phyloP scores from a whole-genome alignment of 1,284 basidiomycete genomes.

The Termitomyces sp. region DNA sequence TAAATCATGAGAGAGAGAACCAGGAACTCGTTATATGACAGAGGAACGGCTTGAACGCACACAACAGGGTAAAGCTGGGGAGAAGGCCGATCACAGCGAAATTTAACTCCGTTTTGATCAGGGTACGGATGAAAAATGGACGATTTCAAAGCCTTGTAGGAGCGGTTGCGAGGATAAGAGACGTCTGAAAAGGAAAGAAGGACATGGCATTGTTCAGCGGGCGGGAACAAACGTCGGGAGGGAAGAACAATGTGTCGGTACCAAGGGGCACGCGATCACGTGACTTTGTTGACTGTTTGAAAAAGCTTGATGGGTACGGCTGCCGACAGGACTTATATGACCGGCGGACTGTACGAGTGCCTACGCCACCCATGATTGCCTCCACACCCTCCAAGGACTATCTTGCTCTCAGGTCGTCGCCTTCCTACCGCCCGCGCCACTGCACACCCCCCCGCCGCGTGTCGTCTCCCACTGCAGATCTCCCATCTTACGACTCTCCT shows the following conservation, averaged over 20 bases:
- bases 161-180: not conserved
- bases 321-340: not conserved
- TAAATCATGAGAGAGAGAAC: not conserved
- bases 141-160: not conserved
- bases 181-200: not conserved
- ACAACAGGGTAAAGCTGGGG: not conserved
- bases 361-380: conserved; percentile 29
- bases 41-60: not conserved
- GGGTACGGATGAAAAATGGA: not conserved
- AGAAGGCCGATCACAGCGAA: not conserved
- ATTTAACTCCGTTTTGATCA: not conserved
- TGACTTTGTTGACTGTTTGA: conserved; percentile 32
- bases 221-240: not conserved
- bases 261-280: conserved; percentile 26
- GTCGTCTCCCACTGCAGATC: conserved; percentile 18
- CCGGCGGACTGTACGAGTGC: not conserved
- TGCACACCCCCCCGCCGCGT: conserved; percentile 29
- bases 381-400: conserved; percentile 36
- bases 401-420: conserved; percentile 33
- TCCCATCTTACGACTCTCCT: conserved; percentile 39
- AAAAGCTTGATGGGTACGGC: not conserved
- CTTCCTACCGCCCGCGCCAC: conserved; percentile 37
- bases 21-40: not conserved
- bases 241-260: conserved; percentile 3
- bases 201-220: not conserved